Evolutionary conservation across 2,329 filamentous ascomycete genomes (phyloP), one percentile per base, ranked within the genome.

Genomic region (Aspergillus tubingensis): DNA sequence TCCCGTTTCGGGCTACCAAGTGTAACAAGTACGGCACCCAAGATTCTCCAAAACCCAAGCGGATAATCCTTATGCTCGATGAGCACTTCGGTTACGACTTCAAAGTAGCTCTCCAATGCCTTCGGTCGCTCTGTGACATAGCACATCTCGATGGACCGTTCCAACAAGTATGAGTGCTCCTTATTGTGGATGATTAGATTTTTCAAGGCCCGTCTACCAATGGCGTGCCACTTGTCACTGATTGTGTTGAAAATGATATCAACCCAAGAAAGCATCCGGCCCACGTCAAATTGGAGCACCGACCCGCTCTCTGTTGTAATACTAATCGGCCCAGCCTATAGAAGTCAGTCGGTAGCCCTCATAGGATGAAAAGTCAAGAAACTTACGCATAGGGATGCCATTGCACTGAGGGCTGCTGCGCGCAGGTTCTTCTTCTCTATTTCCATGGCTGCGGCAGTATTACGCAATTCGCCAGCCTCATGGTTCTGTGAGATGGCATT

Each of bases 341-440:
- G 50, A 7, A 59, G 47, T 66, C 64, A 66, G 64, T 47, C 32
- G 19, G 17, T 15, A 11, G 15, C 43, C 63, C 59, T 62, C 54
- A 23, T n/a, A 13, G 36, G 36, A 17, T 30, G 32, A 17, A 39
- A 30, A 30, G 57, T 21, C 38, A 44, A 8, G 47, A 30, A 19
- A 75, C 90, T 86, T 68, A 87, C 92, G 73, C 95, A 99, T 5
- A 99, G 83, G 3, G 92, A 88, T 47, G 95, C 93, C 95, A 99
- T 98, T 25, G 96, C 90, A 74, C 93, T 96, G 47, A 99, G 82
- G 1, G 95, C 94, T 30, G 95, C 92, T 21, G 90, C 95, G 60
- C 92, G 86, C 39, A 99, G 83, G 71, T 96, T 96, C 64, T 91
- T 88, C 80, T 96, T 98, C 77, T 99, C 94, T 66, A 97, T 98